These are phyloP conservation scores for Plasmodium reichenowi DNA, from an alignment of 169 alveolate genomes.

Conservation along the genomic window DNA sequence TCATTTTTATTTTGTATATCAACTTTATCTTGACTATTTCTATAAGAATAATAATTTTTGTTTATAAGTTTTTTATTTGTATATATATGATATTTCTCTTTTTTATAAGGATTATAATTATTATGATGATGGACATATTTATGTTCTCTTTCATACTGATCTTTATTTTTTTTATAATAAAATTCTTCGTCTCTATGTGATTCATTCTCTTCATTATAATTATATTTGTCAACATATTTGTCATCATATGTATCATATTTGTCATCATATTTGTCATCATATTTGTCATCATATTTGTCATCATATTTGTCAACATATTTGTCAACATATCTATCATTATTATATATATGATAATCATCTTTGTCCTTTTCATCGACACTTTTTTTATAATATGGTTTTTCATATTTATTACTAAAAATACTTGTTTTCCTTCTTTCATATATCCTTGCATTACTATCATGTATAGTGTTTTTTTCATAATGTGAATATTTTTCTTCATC, in stretches of 20 bases:
- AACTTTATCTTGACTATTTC: neutral
- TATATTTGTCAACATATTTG: conserved; percentile 1
- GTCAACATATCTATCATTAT: neutral
- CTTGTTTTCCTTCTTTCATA: no score
- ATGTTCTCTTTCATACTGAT: neutral
- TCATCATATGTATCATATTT: conserved; percentile 1
- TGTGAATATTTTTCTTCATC: no score
- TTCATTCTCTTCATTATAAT: neutral
- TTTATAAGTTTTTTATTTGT: conserved; percentile 18
- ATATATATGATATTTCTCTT: conserved; percentile 7
- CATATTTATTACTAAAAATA: neutral
- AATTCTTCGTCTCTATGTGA: neutral
- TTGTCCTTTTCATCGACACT: neutral
- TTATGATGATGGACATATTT: neutral
- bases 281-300: neutral
- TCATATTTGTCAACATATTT: neutral
- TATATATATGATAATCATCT: neutral
- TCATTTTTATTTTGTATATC: conserved; percentile 20
- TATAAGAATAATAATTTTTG: conserved; percentile 10
- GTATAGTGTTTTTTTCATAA: no score
- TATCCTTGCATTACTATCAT: no score
- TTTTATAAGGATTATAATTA: conserved; percentile 12
- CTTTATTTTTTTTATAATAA: conserved; percentile 4
- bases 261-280: neutral
- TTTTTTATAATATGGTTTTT: conserved; percentile 8